Base-by-base conservation (phyloP, 768 basidiomycete species). In the Mycena floridula region DNA sequence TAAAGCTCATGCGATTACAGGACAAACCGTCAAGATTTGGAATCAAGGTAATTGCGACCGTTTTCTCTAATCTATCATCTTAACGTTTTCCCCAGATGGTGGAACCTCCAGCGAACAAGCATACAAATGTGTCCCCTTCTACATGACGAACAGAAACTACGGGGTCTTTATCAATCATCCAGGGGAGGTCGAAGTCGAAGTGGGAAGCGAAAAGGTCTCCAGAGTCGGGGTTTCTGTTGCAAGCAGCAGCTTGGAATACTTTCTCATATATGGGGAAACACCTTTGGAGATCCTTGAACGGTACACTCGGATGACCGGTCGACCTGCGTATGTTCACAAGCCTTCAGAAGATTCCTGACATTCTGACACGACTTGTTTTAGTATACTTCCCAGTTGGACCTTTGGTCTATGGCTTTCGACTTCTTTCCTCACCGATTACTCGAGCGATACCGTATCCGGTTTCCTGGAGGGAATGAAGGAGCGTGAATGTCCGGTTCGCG, bases 321-420 rank as follows among this genome's bases (percentile, higher is more conserved):
- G 77, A n/a, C 80, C 80, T 35, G 76, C 77, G 71, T 75, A 54
- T 47, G 68, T 58, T 16, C 2, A 25, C 28, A 11, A 42, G 26
- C 7, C 53, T 55, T 50, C 39, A 54, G 20, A 32, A 54, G 46
- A 60, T 60, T 39, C 42, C n/a, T 43, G 45, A 36, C n/a, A 23
- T 42, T 49, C 45, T 39, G 28, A 32, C 28, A 32, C n/a, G n/a
- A n/a, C n/a, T 32, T 32, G 28, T 16, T 62, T 26, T 60, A 85
- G 77, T 4, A 61, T 86, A 7, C 66, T 86, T 23, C 85, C 85
- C 2, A 61, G 75, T 4, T 87, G 85, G 85, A 79, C 83, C 0
- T 89, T 81, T 54, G 85, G 85, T 3, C 75, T 87, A 3, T 87
- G 85, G 82, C 69, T 87, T 27, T 81, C 83, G 12, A 87, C 85